Base-by-base conservation (phyloP, 352 stramenopile species). In the Globisporangium sylvaticum region DNA sequence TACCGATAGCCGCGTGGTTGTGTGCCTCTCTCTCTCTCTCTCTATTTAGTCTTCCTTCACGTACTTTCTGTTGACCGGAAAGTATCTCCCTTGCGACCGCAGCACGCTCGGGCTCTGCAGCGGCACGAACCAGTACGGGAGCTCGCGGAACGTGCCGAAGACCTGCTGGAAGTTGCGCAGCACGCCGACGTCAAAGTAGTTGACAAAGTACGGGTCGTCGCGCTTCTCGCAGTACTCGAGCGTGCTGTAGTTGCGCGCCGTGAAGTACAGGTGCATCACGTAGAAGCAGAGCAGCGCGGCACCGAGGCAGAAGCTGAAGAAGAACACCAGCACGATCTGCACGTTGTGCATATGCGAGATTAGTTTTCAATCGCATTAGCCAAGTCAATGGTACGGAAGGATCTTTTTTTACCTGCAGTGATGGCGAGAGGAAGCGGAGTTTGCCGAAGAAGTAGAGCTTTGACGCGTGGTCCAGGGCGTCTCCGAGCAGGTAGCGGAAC, bases 151-250 rank as follows among this genome's bases (percentile, higher is more conserved):
- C 15, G 81, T 82, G 8, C 88, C 88, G 27, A 95, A 87, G 10
- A 95, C 81, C 71, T 92, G 80, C 65, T 90, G 77, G 32, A 94
- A 67, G 71, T 96, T 96, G 61, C 70, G 70, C 24, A 87, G n/a
- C 3, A 93, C 62, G 37, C 88, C 86, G 37, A 94, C 52, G 64
- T 93, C 79, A 64, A 83, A 96, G 72, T 85, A 91, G 58, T 96
- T 93, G 64, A 93, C 70, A 68, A 87, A 94, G 34, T 83, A 78
- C n/a, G 79, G 77, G 31, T 92, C 74, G 18, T 84, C 76, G 27
- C 86, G 84, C 68, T 96, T 96, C 68, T 96, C 88, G 63, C 81
- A 94, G 66, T 91, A 94, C 76, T 96, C 88, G 52, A 96, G 73
- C n/a, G 88, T 96, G 61, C 80, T 94, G 67, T 80, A 90, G 67